These are phyloP conservation scores for Sesbania bispinosa DNA, from an alignment of 306 rosid genomes.

Conservation along the genomic window DNA sequence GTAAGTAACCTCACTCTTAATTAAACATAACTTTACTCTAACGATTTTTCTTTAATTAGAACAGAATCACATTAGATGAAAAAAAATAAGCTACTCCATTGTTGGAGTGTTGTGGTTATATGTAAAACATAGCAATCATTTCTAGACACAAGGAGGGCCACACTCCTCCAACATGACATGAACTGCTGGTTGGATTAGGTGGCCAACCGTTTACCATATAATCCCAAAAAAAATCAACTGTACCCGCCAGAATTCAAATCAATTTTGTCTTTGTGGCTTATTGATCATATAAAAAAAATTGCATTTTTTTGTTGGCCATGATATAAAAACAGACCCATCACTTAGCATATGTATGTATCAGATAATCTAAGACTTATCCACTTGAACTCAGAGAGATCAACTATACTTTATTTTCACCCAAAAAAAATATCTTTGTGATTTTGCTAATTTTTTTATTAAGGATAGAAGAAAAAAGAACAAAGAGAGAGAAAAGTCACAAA, in stretches of 20 bases:
- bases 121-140: constrained; percentile 23
- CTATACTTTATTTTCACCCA: neutral
- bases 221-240: constrained; percentile 19
- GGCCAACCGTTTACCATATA: constrained; percentile 51
- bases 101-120: constrained; percentile 16
- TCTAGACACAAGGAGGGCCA: constrained; percentile 30
- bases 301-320: neutral
- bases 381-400: constrained; percentile 26
- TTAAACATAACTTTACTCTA: constrained; percentile 8
- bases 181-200: constrained; percentile 54
- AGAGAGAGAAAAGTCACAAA: constrained; percentile 20
- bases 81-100: neutral
- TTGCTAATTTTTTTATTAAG: constrained; percentile 8
- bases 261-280: neutral
- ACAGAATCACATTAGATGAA: neutral
- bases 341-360: constrained; percentile 7
- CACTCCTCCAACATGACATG: constrained; percentile 15
- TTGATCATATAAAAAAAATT: neutral
- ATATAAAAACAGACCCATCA: neutral
- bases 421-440: neutral
- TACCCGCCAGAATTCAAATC: constrained; percentile 71
- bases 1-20: neutral
- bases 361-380: constrained; percentile 38
- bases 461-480: neutral
- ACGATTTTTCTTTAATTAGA: constrained; percentile 6